A percentile compares a stretch with the other conserved stretches of the same genome.
These are phyloP conservation scores for Kuraishia piskuri DNA, from an alignment of 805 yeast genomes.

Conservation along the genomic window DNA sequence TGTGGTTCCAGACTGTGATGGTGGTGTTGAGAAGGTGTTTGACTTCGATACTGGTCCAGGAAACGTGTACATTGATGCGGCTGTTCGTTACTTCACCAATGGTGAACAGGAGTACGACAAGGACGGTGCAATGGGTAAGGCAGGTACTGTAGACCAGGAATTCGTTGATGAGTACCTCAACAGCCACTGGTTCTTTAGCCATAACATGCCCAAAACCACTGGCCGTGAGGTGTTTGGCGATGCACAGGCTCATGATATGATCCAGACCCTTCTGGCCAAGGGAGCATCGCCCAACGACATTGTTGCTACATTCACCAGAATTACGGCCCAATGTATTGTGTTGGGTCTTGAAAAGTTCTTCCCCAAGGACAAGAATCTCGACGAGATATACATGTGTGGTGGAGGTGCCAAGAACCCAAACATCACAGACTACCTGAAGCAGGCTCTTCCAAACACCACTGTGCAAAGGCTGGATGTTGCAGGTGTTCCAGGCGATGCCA, in stretches of 20 bases:
- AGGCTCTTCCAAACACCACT: constrained; percentile 12
- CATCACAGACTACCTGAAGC: constrained; percentile 11
- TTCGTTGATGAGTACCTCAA: constrained; percentile 13
- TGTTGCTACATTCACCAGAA: constrained; percentile 18
- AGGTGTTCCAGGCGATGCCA: constrained; percentile 11
- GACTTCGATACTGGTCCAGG: constrained; percentile 21
- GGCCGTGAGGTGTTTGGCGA: constrained; percentile 20
- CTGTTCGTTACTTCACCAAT: constrained; percentile 15
- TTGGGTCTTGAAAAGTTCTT: constrained; percentile 12
- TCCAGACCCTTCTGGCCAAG: constrained; percentile 4
- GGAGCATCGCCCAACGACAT: constrained; percentile 13
- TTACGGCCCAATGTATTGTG: constrained; percentile 17
- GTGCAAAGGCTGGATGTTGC: constrained; percentile 3
- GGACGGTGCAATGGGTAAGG: constrained; percentile 16
- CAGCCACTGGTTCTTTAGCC: constrained; percentile 11
- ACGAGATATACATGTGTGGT: constrained; percentile 17
- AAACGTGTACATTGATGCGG: constrained; percentile 19
- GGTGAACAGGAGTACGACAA: constrained; percentile 14
- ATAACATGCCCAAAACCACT: constrained; percentile 17
- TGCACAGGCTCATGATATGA: constrained; percentile 8
- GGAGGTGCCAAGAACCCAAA: constrained; percentile 19
- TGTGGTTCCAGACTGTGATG: constrained; percentile 13
- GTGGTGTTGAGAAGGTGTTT: constrained; percentile 16
- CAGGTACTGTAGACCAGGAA: constrained; percentile 14
- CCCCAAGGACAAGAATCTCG: constrained; percentile 8